phyloP scores from a whole-genome alignment of 2,329 filamentous ascomycete genomes.

The Pseudovirgaria hyperparasitica region DNA sequence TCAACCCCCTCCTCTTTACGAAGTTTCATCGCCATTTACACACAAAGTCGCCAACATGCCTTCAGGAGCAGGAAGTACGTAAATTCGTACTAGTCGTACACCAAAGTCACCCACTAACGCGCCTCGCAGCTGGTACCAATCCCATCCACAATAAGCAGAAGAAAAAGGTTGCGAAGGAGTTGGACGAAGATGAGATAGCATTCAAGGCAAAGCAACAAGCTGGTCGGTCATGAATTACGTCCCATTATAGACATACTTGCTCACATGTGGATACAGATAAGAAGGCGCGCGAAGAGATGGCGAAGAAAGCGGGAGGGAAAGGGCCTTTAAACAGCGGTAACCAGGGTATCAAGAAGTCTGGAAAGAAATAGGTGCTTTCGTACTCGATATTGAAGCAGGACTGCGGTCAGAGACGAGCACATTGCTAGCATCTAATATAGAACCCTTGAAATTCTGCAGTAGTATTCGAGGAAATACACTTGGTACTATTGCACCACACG shows the following conservation, averaged over 20 bases:
- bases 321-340: constrained; percentile 73
- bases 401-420: too few species aligned
- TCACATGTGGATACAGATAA: constrained; percentile 27
- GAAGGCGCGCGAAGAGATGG: constrained; percentile 54
- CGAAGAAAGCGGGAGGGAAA: constrained; percentile 73
- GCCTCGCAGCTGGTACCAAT: constrained; percentile 34
- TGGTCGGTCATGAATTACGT: constrained; percentile 43
- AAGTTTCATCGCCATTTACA: not conserved
- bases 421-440: too few species aligned
- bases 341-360: constrained; percentile 95
- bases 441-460: too few species aligned
- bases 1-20: too few species aligned
- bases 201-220: constrained; percentile 74
- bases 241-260: not conserved
- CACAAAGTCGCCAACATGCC: constrained; percentile 27
- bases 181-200: constrained; percentile 78
- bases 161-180: constrained; percentile 64
- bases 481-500: too few species aligned
- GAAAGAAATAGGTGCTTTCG: constrained; percentile 68
- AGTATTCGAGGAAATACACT: too few species aligned
- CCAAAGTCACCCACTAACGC: constrained; percentile 12
- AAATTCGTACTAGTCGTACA: constrained; percentile 2
- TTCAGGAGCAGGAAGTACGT: constrained; percentile 37
- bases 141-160: constrained; percentile 60
- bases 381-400: too few species aligned